Percentiles rank a stretch among this genome's conserved stretches.
Conservation (phyloP, 148 eudicot species). For the Rhododendron kiyosumense region DNA sequence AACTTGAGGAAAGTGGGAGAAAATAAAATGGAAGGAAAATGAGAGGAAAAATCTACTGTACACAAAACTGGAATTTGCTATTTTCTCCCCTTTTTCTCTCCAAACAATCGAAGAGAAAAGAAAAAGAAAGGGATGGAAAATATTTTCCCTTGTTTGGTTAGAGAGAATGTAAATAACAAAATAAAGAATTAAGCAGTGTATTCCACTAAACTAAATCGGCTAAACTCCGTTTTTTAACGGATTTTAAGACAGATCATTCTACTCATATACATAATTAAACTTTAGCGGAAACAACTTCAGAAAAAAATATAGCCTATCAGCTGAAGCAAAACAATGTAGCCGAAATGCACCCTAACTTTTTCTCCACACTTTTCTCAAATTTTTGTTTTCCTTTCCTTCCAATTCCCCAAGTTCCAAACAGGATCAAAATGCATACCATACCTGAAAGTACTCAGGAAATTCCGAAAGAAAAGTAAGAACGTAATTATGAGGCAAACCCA, state of each 20-base stretch:
- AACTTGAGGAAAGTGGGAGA: not conserved
- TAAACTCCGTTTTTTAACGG: no score
- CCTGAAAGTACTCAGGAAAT: slow-evolving; percentile 62
- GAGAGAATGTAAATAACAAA: not conserved
- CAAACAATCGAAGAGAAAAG: not conserved
- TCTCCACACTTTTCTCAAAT: not conserved
- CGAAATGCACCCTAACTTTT: not conserved
- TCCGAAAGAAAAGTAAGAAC: slow-evolving; percentile 38
- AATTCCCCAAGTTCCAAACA: not conserved
- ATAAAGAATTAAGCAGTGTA: no score
- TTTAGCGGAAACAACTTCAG: not conserved
- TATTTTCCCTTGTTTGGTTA: not conserved
- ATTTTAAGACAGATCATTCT: not conserved
- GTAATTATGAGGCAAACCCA: slow-evolving; percentile 63
- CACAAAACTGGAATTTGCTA: not conserved
- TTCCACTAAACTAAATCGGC: not conserved
- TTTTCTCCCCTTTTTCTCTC: not conserved
- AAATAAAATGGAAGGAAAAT: no score
- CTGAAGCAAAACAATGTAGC: not conserved
- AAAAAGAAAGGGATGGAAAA: not conserved
- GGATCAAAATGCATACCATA: not conserved
- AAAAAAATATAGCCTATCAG: not conserved
- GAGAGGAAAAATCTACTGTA: not conserved
- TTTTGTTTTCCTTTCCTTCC: not conserved
- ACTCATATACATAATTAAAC: not conserved